phyloP scores from a whole-genome alignment of 441 rosid species.

The Dalechampia spathulata region DNA sequence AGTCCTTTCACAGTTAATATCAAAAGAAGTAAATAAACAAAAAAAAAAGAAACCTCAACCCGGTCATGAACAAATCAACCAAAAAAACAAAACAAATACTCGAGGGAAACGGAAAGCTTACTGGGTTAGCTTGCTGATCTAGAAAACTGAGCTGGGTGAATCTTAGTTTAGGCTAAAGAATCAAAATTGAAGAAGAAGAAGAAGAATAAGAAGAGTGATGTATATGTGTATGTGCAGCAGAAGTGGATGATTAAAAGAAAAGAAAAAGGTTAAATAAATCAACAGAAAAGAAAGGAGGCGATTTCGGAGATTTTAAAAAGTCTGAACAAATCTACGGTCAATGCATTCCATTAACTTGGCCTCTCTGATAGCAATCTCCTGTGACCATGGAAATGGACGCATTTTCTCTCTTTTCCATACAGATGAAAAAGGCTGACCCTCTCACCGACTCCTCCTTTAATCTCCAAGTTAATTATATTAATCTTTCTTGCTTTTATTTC shows the following conservation, averaged over 20 bases:
- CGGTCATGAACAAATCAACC: conserved; percentile 3
- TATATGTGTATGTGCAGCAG: background rate
- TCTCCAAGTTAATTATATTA: too few species aligned
- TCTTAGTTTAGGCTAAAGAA: conserved; percentile 14
- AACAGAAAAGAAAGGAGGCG: too few species aligned
- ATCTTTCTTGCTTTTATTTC: too few species aligned
- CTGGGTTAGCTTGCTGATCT: conserved; percentile 38
- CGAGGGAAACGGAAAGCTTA: conserved; percentile 18
- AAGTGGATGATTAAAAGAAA: conserved; percentile 22
- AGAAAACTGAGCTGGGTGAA: conserved; percentile 41
- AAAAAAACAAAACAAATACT: too few species aligned
- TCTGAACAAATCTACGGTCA: conserved; percentile 51
- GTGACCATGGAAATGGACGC: conserved; percentile 35
- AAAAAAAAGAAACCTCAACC: conserved; percentile 11
- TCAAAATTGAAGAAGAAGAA: conserved; percentile 8
- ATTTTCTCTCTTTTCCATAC: conserved; percentile 15
- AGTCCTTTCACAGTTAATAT: too few species aligned
- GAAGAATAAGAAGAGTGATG: conserved; percentile 3
- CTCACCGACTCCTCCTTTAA: too few species aligned
- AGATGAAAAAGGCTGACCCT: background rate
- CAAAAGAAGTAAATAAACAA: too few species aligned
- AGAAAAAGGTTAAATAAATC: conserved; percentile 26
- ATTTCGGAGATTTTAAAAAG: conserved; percentile 46
- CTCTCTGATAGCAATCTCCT: conserved; percentile 40
- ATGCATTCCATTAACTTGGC: conserved; percentile 66